These are phyloP conservation scores for Diaporthe caulivora DNA, from an alignment of 2,329 filamentous ascomycete species.

Conservation along the genomic window DNA sequence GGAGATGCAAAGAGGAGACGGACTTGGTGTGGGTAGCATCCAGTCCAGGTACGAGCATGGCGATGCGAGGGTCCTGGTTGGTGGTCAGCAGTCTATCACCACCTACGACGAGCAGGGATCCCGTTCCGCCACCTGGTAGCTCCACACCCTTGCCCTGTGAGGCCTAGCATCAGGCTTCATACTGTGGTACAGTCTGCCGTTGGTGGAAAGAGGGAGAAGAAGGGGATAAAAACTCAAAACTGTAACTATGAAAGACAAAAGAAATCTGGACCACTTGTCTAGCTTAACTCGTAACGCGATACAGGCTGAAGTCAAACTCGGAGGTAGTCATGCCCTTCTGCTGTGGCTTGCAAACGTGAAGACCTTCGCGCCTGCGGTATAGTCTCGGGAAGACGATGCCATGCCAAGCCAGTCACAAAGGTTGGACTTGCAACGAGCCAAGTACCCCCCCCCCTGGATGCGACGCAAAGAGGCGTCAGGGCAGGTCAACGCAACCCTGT, in stretches of 20 bases:
- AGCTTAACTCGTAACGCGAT: background rate
- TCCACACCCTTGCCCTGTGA: background rate
- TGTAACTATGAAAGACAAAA: background rate
- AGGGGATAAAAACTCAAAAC: background rate
- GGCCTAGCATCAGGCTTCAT: background rate
- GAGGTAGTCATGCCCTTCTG: background rate
- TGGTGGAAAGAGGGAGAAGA: background rate
- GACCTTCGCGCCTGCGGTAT: background rate
- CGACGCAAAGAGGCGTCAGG: background rate
- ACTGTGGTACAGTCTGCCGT: background rate
- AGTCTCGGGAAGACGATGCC: too few species aligned
- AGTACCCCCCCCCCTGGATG: background rate
- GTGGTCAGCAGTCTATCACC: constrained; percentile 28
- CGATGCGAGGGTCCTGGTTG: background rate
- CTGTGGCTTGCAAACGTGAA: background rate
- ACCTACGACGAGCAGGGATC: background rate
- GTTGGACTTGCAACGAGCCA: background rate
- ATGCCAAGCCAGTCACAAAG: background rate
- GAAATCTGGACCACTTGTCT: background rate
- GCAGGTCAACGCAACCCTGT: background rate
- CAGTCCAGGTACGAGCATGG: constrained; percentile 13
- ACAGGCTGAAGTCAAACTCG: background rate
- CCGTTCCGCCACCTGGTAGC: background rate
- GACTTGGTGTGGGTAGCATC: constrained; percentile 1
- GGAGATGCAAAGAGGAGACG: background rate